phyloP scores from a whole-genome alignment of 768 basidiomycete genomes.

The Lactarius pseudohatsudake region DNA sequence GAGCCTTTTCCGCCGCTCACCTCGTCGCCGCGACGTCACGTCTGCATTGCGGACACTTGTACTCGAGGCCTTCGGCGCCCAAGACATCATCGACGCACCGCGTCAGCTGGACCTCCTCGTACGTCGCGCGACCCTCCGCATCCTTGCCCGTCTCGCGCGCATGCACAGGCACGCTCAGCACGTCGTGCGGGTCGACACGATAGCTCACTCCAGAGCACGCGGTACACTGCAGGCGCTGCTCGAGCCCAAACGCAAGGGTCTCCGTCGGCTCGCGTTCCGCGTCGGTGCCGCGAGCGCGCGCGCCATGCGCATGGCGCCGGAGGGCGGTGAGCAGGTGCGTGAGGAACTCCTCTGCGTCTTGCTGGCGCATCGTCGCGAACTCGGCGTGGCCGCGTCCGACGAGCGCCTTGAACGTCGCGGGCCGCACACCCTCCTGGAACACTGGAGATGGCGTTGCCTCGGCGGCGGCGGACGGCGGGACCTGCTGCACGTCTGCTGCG shows the following conservation, averaged over 20 bases:
- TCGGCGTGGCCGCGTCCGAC: conserved; percentile 92
- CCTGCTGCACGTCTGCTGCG: conserved; percentile 29
- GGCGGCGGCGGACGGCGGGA: conserved; percentile 27
- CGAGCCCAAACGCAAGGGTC: conserved; percentile 76
- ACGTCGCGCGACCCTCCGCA: conserved; percentile 62
- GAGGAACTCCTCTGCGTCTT: conserved; percentile 96
- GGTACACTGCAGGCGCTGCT: conserved; percentile 83
- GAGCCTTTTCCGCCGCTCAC: conserved; percentile 45
- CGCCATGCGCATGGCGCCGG: conserved; percentile 58
- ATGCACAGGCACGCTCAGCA: conserved; percentile 79
- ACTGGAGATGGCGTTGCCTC: conserved; percentile 39
- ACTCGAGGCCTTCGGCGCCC: conserved; percentile 69
- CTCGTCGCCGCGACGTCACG: conserved; percentile 69
- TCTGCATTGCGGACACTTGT: conserved; percentile 73
- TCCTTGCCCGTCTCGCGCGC: conserved; percentile 55
- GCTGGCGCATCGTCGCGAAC: conserved; percentile 95
- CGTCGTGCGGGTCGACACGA: conserved; percentile 70
- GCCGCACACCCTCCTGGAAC: conserved; percentile 85
- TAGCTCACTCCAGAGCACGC: conserved; percentile 83
- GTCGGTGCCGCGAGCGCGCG: conserved; percentile 34
- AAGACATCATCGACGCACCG: conserved; percentile 61
- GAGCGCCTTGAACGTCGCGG: conserved; percentile 81
- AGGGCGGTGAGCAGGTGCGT: conserved; percentile 74
- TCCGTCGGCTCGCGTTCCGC: conserved; percentile 64
- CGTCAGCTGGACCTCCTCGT: conserved; percentile 58